phyloP scores from a whole-genome alignment of 805 yeast species.

The Debaryomyces castellii region DNA sequence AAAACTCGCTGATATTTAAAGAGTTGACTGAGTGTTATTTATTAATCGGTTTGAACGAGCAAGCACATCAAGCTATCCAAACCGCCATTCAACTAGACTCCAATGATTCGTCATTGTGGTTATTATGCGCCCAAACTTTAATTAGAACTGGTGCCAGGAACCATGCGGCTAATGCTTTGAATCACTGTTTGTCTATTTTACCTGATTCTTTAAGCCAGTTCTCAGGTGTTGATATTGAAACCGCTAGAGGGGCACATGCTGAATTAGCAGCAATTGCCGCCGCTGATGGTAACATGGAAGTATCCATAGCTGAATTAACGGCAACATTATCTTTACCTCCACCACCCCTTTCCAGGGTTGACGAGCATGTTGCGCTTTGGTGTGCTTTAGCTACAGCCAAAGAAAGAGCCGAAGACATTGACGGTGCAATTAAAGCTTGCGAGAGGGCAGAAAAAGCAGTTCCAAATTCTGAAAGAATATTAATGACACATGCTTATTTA shows the following conservation, averaged over 20 bases:
- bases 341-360: constrained; percentile 43
- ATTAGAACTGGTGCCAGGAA: constrained; percentile 41
- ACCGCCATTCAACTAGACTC: constrained; percentile 39
- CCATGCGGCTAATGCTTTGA: constrained; percentile 49
- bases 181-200: constrained; percentile 42
- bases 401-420: constrained; percentile 50
- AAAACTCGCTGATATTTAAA: constrained; percentile 41
- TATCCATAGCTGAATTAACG: constrained; percentile 49
- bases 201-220: constrained; percentile 32
- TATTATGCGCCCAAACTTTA: constrained; percentile 49
- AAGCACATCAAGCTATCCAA: constrained; percentile 50
- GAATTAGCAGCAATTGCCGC: constrained; percentile 58
- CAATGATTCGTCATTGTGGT: constrained; percentile 47
- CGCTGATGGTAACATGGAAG: constrained; percentile 48
- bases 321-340: constrained; percentile 52
- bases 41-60: constrained; percentile 46
- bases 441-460: constrained; percentile 46
- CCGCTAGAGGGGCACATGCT: constrained; percentile 52
- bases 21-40: constrained; percentile 55
- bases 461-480: constrained; percentile 44
- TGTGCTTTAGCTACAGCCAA: constrained; percentile 51
- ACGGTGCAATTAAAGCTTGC: constrained; percentile 50
- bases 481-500: constrained; percentile 50
- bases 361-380: constrained; percentile 53
- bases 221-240: constrained; percentile 37